Evolutionary conservation across 2,329 filamentous ascomycete genomes (phyloP).

Genomic region (Aspergillus fumigatiaffinis): DNA sequence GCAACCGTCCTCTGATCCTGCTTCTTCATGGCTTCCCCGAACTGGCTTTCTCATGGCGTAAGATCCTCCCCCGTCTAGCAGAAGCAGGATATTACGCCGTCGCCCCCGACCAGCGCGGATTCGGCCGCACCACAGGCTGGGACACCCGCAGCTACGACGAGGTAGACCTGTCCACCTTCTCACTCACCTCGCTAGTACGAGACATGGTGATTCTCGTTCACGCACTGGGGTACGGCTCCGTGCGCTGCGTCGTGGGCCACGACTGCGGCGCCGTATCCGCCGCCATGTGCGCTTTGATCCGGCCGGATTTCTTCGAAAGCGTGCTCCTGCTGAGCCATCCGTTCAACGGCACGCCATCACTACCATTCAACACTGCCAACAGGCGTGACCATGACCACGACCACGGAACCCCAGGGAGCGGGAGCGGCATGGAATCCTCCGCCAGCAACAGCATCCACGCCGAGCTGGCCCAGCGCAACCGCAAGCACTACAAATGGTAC

Average conservation of each 20-base stretch:
- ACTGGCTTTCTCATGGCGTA: slow-evolving; percentile 66
- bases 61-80: slow-evolving; percentile 58
- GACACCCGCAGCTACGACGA: slow-evolving; percentile 48
- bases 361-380: slow-evolving; percentile 48
- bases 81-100: slow-evolving; percentile 61
- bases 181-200: slow-evolving; percentile 55
- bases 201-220: slow-evolving; percentile 61
- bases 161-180: slow-evolving; percentile 56
- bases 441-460: slow-evolving; percentile 50
- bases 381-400: slow-evolving; percentile 9
- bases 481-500: slow-evolving; percentile 69
- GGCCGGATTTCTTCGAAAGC: slow-evolving; percentile 62
- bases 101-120: slow-evolving; percentile 65
- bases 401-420: neutral
- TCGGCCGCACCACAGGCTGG: slow-evolving; percentile 63
- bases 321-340: slow-evolving; percentile 64
- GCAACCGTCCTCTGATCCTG: slow-evolving; percentile 53
- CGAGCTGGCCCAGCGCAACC: slow-evolving; percentile 51
- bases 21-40: slow-evolving; percentile 66
- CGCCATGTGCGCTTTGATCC: slow-evolving; percentile 56
- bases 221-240: slow-evolving; percentile 56
- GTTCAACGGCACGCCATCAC: slow-evolving; percentile 50
- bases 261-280: slow-evolving; percentile 63
- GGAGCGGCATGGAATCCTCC: slow-evolving; percentile 10
- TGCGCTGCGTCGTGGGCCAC: slow-evolving; percentile 60